Evolutionary conservation across 441 rosid genomes (phyloP).

Genomic region (Populus hybrid): DNA sequence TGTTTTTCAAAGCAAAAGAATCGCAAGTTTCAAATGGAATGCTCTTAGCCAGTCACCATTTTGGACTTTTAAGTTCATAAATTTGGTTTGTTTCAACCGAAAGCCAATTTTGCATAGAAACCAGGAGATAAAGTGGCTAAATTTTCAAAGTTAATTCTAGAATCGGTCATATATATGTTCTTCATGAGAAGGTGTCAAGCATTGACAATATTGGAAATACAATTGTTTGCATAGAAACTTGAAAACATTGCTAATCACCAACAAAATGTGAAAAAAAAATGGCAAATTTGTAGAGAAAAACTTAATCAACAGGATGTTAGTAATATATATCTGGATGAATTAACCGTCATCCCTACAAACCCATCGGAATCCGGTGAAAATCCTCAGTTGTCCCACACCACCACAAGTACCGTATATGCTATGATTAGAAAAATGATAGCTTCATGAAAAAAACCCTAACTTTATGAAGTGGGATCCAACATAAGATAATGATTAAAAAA

Average conservation of each 20-base stretch:
- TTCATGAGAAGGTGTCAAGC: neutral
- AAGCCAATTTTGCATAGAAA: neutral
- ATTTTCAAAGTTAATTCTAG: neutral
- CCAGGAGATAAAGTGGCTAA: neutral
- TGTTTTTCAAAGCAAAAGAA: neutral
- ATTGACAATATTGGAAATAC: neutral
- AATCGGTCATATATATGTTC: neutral
- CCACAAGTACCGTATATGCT: neutral
- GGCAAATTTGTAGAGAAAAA: too few relatives aligned
- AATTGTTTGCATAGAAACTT: too few relatives aligned
- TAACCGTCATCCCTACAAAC: neutral
- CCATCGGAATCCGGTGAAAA: neutral
- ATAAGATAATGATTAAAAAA: neutral
- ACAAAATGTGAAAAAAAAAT: neutral
- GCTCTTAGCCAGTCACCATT: neutral
- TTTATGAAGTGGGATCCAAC: neutral
- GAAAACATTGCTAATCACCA: neutral
- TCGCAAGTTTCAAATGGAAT: neutral
- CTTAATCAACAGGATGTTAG: neutral
- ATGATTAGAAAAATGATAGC: neutral
- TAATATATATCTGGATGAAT: neutral
- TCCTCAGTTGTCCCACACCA: neutral
- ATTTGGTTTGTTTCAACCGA: neutral
- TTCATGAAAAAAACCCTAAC: neutral
- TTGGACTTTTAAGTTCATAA: neutral